Conservation (phyloP, 1,139 yeast genomes). For the Scheffersomyces segobiensis region DNA sequence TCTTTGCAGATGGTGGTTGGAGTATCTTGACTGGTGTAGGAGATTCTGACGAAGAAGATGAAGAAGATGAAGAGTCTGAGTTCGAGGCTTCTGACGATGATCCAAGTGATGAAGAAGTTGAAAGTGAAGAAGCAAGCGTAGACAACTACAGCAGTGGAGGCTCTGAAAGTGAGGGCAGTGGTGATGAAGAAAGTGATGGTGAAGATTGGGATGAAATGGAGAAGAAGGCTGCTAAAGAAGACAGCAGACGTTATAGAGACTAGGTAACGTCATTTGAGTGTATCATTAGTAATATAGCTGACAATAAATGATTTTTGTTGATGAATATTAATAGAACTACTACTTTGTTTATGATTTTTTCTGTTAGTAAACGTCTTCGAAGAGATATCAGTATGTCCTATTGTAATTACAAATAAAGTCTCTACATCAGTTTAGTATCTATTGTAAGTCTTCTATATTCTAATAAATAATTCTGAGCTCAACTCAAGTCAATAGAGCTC, state of each 20-base stretch:
- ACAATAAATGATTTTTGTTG: background rate
- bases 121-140: slow-evolving; percentile 51
- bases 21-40: slow-evolving; percentile 77
- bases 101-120: slow-evolving; percentile 75
- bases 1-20: slow-evolving; percentile 97
- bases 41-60: slow-evolving; percentile 62
- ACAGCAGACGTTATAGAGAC: slow-evolving; percentile 32
- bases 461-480: background rate
- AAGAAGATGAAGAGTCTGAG: slow-evolving; percentile 60
- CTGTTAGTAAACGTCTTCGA: too few relatives aligned
- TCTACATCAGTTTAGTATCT: background rate
- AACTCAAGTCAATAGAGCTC: slow-evolving; percentile 34
- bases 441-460: background rate
- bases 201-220: slow-evolving; percentile 80
- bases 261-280: slow-evolving; percentile 3
- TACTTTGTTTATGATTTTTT: too few relatives aligned
- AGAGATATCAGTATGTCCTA: too few relatives aligned
- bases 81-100: slow-evolving; percentile 64
- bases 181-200: slow-evolving; percentile 52
- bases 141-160: slow-evolving; percentile 38
- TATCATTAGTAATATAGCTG: background rate
- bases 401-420: background rate
- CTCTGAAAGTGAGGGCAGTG: slow-evolving; percentile 39
- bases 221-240: slow-evolving; percentile 61
- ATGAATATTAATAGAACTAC: background rate